Conservation (phyloP, 2,329 filamentous ascomycete species). For the Rutstroemia sp. region DNA sequence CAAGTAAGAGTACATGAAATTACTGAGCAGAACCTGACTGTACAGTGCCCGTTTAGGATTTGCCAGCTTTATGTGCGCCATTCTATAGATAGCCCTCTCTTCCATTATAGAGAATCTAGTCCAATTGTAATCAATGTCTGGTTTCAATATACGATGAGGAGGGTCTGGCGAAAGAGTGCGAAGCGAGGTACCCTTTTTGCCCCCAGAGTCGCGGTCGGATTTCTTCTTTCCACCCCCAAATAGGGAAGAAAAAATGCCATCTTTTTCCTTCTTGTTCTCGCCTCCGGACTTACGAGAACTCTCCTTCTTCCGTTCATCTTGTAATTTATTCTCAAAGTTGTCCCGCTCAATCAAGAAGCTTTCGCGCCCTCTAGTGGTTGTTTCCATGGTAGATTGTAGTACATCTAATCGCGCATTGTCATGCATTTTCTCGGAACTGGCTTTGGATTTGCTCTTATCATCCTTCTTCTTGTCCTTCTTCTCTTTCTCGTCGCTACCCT, state of each 20-base stretch:
- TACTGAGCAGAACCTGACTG: conserved; percentile 92
- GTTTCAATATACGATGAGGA: conserved; percentile 63
- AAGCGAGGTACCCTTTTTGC: conserved; percentile 65
- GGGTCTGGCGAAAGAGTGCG: conserved; percentile 76
- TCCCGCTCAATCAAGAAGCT: conserved; percentile 80
- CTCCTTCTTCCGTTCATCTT: conserved; percentile 79
- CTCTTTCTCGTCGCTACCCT: conserved; percentile 66
- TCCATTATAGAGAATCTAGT: conserved; percentile 91
- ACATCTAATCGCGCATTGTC: conserved; percentile 82
- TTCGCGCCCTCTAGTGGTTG: conserved; percentile 61
- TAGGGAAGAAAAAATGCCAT: conserved; percentile 86
- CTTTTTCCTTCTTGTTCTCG: conserved; percentile 83
- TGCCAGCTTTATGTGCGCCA: conserved; percentile 98
- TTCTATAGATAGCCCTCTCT: conserved; percentile 93
- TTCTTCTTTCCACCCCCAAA: conserved; percentile 90
- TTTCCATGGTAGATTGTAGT: conserved; percentile 80
- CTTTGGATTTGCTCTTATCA: conserved; percentile 55
- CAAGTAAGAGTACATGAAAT: conserved; percentile 99
- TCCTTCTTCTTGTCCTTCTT: conserved; percentile 61
- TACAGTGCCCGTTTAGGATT: conserved; percentile 87
- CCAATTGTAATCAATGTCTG: conserved; percentile 95
- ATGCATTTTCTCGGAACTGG: conserved; percentile 49
- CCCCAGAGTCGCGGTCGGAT: conserved; percentile 62
- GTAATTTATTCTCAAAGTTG: conserved; percentile 59
- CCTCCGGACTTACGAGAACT: conserved; percentile 62